Conservation (phyloP, 75 land plant genomes). For the Pinus tabuliformis region DNA sequence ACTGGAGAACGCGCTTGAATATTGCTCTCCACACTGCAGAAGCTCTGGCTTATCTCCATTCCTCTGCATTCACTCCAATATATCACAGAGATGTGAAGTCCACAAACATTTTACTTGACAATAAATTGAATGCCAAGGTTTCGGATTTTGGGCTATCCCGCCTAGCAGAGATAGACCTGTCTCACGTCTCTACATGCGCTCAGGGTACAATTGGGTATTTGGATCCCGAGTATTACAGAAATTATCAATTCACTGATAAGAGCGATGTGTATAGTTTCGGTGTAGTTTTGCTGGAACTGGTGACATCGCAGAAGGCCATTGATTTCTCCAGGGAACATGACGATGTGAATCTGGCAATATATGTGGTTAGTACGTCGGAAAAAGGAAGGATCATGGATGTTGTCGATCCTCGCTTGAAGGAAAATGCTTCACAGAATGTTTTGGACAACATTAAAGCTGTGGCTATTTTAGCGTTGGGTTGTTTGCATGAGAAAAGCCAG, state of each 20-base stretch:
- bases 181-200: constrained; percentile 35
- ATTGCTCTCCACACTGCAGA: constrained; percentile 57
- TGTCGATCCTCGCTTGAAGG: constrained; percentile 11
- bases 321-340: constrained; percentile 11
- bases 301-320: constrained; percentile 24
- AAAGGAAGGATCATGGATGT: constrained; percentile 12
- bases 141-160: constrained; percentile 37
- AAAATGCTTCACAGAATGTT: not conserved
- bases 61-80: constrained; percentile 40
- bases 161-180: constrained; percentile 17
- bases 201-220: constrained; percentile 46
- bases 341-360: constrained; percentile 14
- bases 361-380: not conserved
- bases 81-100: constrained; percentile 73
- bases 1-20: constrained; percentile 36
- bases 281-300: constrained; percentile 33
- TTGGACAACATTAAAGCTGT: constrained; percentile 3
- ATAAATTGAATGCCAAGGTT: constrained; percentile 23
- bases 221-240: constrained; percentile 44
- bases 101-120: constrained; percentile 65
- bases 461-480: constrained; percentile 11
- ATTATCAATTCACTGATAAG: constrained; percentile 34
- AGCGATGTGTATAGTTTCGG: constrained; percentile 58
- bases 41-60: constrained; percentile 64
- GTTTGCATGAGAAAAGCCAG: constrained; percentile 18